Percentiles rank a stretch among this genome's conserved stretches.
Conservation (phyloP, 495 filamentous ascomycete genomes). For the Clavariopsis aquatica region DNA sequence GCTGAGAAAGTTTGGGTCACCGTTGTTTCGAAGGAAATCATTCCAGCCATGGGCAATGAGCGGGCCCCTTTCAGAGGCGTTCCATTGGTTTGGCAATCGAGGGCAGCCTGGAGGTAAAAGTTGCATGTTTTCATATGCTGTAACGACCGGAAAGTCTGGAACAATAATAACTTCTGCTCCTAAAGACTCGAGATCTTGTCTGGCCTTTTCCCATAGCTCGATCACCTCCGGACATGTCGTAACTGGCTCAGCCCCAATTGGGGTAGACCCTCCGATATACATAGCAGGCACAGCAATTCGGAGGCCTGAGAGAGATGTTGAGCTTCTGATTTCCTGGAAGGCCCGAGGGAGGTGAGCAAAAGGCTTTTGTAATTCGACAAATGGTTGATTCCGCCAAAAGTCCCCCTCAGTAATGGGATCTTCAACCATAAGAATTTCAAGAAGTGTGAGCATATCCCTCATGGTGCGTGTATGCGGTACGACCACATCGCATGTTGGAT, state of each 20-base stretch:
- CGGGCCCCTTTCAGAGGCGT: conserved; percentile 36
- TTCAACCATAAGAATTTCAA: conserved; percentile 36
- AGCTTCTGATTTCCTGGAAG: conserved; percentile 5
- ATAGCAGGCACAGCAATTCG: conserved; percentile 43
- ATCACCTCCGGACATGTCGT: conserved; percentile 27
- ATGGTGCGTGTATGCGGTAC: conserved; percentile 43
- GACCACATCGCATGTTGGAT: conserved; percentile 44
- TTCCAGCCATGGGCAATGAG: conserved; percentile 45
- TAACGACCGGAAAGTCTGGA: conserved; percentile 45
- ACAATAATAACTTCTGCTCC: conserved; percentile 43
- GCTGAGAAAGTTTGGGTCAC: conserved; percentile 28
- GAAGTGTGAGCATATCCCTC: conserved; percentile 41
- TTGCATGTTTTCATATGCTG: conserved; percentile 40
- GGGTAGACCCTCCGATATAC: conserved; percentile 40
- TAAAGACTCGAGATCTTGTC: conserved; percentile 34
- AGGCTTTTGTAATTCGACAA: conserved; percentile 33
- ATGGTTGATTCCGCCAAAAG: conserved; percentile 44
- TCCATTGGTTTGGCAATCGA: conserved; percentile 41
- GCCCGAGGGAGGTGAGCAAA: background rate
- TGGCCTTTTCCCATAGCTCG: conserved; percentile 40
- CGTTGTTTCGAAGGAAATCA: conserved; percentile 40
- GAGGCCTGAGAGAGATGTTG: conserved; percentile 34
- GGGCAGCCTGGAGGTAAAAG: conserved; percentile 7
- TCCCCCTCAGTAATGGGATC: conserved; percentile 39
- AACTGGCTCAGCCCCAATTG: conserved; percentile 31